Evolutionary conservation across 2,329 filamentous ascomycete genomes (phyloP), one percentile per base, ranked within the genome.

Genomic region (Sporothrix dimorphospora): DNA sequence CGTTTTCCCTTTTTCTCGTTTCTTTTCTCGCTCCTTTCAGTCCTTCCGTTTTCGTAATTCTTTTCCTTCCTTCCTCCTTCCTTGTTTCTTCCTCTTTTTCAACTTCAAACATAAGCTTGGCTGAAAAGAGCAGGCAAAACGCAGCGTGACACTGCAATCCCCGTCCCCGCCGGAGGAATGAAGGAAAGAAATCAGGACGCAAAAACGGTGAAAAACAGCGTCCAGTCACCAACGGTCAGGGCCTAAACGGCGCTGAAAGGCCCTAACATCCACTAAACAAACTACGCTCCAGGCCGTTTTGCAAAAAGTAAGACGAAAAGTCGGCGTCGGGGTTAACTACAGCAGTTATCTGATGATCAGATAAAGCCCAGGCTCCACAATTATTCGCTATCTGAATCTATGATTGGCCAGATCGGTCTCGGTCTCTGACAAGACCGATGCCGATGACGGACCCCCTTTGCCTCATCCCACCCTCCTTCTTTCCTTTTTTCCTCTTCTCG

Each of bases 281-380:
- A 47, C 21, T n/a, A 8, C 1, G 12, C 12, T 30, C 14, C 24
- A 66, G 42, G 42, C 63, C 27, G 14, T 66, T 66, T 49, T 30
- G 21, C 61, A 19, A 27, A 65, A 49, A 49, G 63, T 34, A 30
- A 49, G 42, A 66, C 61, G 38, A 47, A 27, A 45, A 21, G 40
- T 49, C 42, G 42, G 63, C 24, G 16, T 49, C 63, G 63, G 63
- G 24, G 42, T 19, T 66, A 34, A 49, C 21, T 30, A 21, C 2
- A 30, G 24, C 63, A 24, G 24, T 66, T 66, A 66, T 66, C 63
- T 66, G 63, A 66, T 66, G 24, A 66, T 66, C 63, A 34, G 63
- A 66, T 66, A 66, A 49, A 19, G 3, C 1, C 4, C 1, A 3
- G 3, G 30, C 24, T 12, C 63, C 40, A 47, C n/a, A 34, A 12